Evolutionary conservation across 2,329 filamentous ascomycete species (phyloP).

Genomic region (Diplodia sapinea): DNA sequence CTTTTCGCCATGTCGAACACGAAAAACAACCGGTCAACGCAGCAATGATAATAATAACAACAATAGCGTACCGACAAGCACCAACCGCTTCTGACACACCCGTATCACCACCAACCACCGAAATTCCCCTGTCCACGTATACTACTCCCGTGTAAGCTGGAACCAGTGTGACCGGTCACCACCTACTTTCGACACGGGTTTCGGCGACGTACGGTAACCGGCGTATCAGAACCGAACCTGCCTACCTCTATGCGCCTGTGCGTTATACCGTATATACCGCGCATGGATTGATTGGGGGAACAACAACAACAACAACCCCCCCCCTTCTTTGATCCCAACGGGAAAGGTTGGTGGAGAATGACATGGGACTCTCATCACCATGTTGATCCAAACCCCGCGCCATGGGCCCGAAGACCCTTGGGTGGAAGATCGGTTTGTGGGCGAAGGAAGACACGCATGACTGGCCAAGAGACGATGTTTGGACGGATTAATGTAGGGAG

Average conservation of each 20-base stretch:
- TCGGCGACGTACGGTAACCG: too few relatives aligned
- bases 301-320: too few relatives aligned
- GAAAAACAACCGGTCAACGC: neutral
- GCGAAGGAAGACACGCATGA: neutral
- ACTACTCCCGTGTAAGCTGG: neutral
- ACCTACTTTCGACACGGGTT: too few relatives aligned
- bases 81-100: neutral
- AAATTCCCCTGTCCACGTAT: neutral
- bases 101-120: neutral
- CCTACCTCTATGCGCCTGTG: too few relatives aligned
- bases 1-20: neutral
- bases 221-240: too few relatives aligned
- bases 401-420: neutral
- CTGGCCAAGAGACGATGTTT: conserved; percentile 5
- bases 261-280: neutral
- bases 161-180: neutral
- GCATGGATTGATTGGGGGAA: neutral
- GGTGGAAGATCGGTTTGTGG: neutral
- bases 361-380: neutral
- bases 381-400: neutral
- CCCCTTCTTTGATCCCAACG: neutral
- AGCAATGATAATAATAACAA: too few relatives aligned
- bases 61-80: neutral
- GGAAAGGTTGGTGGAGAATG: neutral
- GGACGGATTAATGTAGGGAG: neutral